Conservation (phyloP, 2,329 filamentous ascomycete species). For the Talaromyces piceae region DNA sequence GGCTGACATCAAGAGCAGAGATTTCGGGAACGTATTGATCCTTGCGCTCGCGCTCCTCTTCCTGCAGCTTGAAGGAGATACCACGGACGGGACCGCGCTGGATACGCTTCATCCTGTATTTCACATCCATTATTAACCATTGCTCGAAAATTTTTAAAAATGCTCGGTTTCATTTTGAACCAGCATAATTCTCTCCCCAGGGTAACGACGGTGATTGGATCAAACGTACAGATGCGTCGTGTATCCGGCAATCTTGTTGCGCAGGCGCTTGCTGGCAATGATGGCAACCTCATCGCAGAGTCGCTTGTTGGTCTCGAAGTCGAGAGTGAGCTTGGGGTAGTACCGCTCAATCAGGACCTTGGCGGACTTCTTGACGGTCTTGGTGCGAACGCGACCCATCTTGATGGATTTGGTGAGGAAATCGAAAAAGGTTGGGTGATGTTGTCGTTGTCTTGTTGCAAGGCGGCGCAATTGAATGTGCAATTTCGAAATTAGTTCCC, state of each 20-base stretch:
- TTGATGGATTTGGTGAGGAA: slow-evolving; percentile 30
- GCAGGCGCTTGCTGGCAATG: slow-evolving; percentile 96
- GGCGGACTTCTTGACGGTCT: slow-evolving; percentile 76
- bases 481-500: neutral
- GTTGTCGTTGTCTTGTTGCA: slow-evolving; percentile 9
- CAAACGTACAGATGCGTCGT: slow-evolving; percentile 66
- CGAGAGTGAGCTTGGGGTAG: slow-evolving; percentile 95
- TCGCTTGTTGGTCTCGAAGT: slow-evolving; percentile 99
- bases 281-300: slow-evolving; percentile 99
- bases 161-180: neutral
- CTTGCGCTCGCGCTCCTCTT: slow-evolving; percentile 99
- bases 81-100: slow-evolving; percentile 98
- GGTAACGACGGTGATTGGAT: neutral
- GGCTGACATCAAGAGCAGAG: slow-evolving; percentile 95
- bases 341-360: slow-evolving; percentile 99
- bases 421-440: slow-evolving; percentile 1
- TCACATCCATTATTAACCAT: neutral
- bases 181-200: too few relatives aligned
- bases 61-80: slow-evolving; percentile 99
- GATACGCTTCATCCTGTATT: slow-evolving; percentile 90
- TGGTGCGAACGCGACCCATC: slow-evolving; percentile 45
- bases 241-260: slow-evolving; percentile 99
- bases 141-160: neutral
- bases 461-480: neutral
- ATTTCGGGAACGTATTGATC: slow-evolving; percentile 99